phyloP scores from a whole-genome alignment of 345 rosid genomes.

The Linum trigynum region DNA sequence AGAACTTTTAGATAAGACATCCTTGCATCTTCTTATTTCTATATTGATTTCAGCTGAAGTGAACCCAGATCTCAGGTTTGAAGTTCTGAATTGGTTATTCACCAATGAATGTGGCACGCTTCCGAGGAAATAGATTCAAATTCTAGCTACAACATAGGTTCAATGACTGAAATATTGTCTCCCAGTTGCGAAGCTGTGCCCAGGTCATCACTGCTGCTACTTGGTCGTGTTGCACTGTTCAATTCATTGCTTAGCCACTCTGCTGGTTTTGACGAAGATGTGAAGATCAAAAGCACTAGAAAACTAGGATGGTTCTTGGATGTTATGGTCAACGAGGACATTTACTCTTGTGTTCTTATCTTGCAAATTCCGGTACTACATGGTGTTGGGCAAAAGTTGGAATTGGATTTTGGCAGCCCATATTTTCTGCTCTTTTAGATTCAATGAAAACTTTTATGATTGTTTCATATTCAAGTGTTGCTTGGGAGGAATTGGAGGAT shows the following conservation, averaged over 20 bases:
- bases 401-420: constrained; percentile 52
- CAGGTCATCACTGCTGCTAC: constrained; percentile 25
- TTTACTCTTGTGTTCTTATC: constrained; percentile 55
- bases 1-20: constrained; percentile 70
- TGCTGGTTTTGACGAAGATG: constrained; percentile 38
- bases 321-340: constrained; percentile 41
- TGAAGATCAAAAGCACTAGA: constrained; percentile 32
- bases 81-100: constrained; percentile 59
- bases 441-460: constrained; percentile 68
- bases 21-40: constrained; percentile 47
- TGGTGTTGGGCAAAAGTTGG: constrained; percentile 41
- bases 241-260: constrained; percentile 50
- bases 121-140: constrained; percentile 19
- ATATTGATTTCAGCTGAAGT: constrained; percentile 50
- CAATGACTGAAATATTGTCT: constrained; percentile 43
- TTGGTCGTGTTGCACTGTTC: constrained; percentile 51
- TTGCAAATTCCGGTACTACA: constrained; percentile 50
- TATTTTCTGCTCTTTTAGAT: constrained; percentile 47
- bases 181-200: constrained; percentile 30
- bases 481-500: constrained; percentile 54
- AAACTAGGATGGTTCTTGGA: constrained; percentile 70
- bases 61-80: constrained; percentile 42
- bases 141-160: constrained; percentile 18
- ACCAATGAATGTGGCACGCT: constrained; percentile 23
- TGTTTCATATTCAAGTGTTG: constrained; percentile 45